Base-by-base conservation (phyloP, 306 rosid species). In the Luffa acutangula region DNA sequence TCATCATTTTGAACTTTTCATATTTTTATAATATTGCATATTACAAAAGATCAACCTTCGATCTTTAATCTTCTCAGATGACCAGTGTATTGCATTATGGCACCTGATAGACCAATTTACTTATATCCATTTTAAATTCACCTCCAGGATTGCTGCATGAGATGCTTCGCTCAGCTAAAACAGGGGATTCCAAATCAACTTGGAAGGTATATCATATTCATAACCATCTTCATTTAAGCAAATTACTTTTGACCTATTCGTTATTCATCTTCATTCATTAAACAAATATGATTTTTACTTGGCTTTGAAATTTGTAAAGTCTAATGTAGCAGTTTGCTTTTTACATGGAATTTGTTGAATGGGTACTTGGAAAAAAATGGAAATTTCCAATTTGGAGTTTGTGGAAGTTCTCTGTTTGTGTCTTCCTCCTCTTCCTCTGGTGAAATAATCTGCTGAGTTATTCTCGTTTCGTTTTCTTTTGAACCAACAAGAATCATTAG, bases 141-240 rank as follows among this genome's bases (percentile, higher is more conserved):
- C 62, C 12, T 17, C 39, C 86, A 92, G 99, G 99, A 79, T 84
- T 95, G 84, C 87, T 95, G 84, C 89, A 81, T 59, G 99, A 92
- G 85, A 95, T 95, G 99, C 91, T 95, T 52, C 92, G 93, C 76
- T 88, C 93, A 12, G 78, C 96, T 67, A 95, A 87, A 89, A 85
- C 88, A 18, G 93, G 97, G 81, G 97, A 95, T 88, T 95, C 97
- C 80, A 91, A 88, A 84, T 86, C 95, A 64, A 90, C 97, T 54
- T 92, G 97, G 97, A 95, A 95, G 98, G 98, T 95, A 88, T 71
- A 43, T 42, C 75, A 53, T 72, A 71, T 56, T 62, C 42, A 78
- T 12, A 57, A 10, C 20, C 42, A 37, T 59, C 37, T 73, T 42
- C 48, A 52, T 58, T 31, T 10, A 58, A 43, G 7, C 25, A 14